Conservation (phyloP, 2,329 filamentous ascomycete species). For the Cephalotrichum gorgonifer region DNA sequence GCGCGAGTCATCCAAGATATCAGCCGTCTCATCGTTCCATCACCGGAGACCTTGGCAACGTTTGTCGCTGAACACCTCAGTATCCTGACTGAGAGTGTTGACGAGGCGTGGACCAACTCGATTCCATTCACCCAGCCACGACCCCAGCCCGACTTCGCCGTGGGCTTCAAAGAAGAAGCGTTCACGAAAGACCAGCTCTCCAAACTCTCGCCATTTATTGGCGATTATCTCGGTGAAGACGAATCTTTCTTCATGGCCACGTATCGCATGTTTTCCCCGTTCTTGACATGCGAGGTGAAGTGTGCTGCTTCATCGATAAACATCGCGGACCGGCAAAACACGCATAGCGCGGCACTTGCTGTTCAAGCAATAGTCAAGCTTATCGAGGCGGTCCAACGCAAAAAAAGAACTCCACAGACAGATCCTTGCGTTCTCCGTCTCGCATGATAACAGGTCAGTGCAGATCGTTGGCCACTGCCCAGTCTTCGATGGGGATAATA, state of each 20-base stretch:
- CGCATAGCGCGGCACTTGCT: conserved; percentile 28
- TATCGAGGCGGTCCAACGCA: too few relatives aligned
- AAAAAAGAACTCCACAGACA: conserved; percentile 27
- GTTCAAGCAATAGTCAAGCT: conserved; percentile 22
- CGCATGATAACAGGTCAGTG: conserved; percentile 16
- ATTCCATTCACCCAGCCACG: conserved; percentile 22
- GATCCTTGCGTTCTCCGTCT: conserved; percentile 32
- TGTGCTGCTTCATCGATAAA: conserved; percentile 25
- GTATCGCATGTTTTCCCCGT: conserved; percentile 37
- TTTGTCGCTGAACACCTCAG: conserved; percentile 18
- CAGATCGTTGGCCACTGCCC: conserved; percentile 30
- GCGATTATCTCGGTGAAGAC: conserved; percentile 18
- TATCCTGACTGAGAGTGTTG: conserved; percentile 25
- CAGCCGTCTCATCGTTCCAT: conserved; percentile 24
- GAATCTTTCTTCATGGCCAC: conserved; percentile 32
- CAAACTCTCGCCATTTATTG: conserved; percentile 27
- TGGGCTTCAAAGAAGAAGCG: conserved; percentile 27
- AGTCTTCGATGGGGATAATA: conserved; percentile 21
- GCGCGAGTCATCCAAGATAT: conserved; percentile 27
- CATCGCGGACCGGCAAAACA: conserved; percentile 27
- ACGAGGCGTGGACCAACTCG: conserved; percentile 29
- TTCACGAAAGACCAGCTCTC: conserved; percentile 30
- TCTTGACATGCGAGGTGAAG: conserved; percentile 37
- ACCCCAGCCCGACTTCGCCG: conserved; percentile 32
- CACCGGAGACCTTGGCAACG: conserved; percentile 22